Conservation (phyloP, 441 rosid species). For the Pelargonium cotyledonis region DNA sequence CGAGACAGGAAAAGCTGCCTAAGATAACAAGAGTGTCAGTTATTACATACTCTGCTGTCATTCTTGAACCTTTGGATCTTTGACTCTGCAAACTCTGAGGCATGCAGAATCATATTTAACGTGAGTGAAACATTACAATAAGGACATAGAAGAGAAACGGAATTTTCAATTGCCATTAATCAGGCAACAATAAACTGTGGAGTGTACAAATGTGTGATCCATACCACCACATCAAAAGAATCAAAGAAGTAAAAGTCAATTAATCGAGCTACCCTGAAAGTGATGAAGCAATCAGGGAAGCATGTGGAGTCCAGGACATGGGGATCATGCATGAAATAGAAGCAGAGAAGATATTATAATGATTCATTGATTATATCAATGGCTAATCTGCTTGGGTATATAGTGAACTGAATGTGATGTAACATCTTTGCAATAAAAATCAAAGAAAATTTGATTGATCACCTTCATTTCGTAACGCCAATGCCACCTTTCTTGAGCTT, state of each 20-base stretch:
- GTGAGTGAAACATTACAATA: constrained; percentile 11
- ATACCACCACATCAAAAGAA: constrained; percentile 7
- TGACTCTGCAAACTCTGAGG: constrained; percentile 43
- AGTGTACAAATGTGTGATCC: not conserved
- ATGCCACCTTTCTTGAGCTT: constrained; percentile 70
- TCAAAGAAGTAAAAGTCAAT: not conserved
- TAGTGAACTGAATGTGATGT: constrained; percentile 1
- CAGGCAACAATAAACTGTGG: not conserved
- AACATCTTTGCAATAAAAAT: not conserved
- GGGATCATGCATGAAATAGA: constrained; percentile 5
- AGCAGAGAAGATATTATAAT: constrained; percentile 5
- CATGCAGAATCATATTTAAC: constrained; percentile 26
- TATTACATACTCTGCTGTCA: constrained; percentile 43
- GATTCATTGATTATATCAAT: not conserved
- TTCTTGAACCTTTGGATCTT: constrained; percentile 32
- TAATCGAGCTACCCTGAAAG: not conserved
- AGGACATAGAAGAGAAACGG: constrained; percentile 1
- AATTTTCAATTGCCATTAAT: not conserved
- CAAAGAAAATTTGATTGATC: constrained; percentile 16
- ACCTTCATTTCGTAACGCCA: constrained; percentile 96
- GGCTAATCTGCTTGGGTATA: not conserved
- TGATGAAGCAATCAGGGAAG: not conserved
- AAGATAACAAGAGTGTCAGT: constrained; percentile 21
- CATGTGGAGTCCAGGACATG: not conserved
- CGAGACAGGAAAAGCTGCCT: constrained; percentile 16